Percentiles rank a stretch among this genome's conserved stretches.
These are phyloP conservation scores for Haematococcus lacustris DNA, from an alignment of 139 green algal genomes.

Conservation along the genomic window DNA sequence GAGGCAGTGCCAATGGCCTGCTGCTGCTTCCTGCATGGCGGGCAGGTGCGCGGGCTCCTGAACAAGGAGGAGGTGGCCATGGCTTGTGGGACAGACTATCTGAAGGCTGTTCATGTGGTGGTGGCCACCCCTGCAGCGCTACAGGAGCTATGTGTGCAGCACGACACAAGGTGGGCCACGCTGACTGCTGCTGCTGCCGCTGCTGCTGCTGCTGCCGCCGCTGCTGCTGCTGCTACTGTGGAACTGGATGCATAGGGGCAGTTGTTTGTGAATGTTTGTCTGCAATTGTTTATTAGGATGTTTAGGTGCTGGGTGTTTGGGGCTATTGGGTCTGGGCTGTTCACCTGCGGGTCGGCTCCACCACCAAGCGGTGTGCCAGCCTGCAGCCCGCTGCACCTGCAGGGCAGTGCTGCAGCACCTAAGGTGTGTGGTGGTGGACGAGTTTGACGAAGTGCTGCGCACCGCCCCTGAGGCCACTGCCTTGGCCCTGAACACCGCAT, in stretches of 20 bases:
- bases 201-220: background rate
- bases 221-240: background rate
- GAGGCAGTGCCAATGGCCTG: background rate
- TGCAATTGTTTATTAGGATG: background rate
- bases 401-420: constrained; percentile 16
- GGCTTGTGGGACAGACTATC: constrained; percentile 31
- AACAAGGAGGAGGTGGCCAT: constrained; percentile 64
- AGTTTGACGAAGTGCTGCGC: constrained; percentile 48
- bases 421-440: constrained; percentile 42
- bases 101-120: constrained; percentile 56
- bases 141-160: constrained; percentile 11
- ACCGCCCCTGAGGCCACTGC: constrained; percentile 26
- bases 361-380: too few species aligned
- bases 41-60: constrained; percentile 66
- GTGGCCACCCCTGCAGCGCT: constrained; percentile 57
- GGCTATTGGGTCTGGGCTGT: too few species aligned
- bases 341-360: too few species aligned
- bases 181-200: background rate
- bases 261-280: background rate
- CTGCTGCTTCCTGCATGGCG: background rate
- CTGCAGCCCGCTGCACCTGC: constrained; percentile 6
- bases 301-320: too few species aligned
- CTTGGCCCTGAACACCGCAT: constrained; percentile 11
- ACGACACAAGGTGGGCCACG: constrained; percentile 4
- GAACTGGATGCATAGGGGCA: background rate